Evolutionary conservation across 1,139 yeast genomes (phyloP).

Genomic region (Torulaspora globosa): DNA sequence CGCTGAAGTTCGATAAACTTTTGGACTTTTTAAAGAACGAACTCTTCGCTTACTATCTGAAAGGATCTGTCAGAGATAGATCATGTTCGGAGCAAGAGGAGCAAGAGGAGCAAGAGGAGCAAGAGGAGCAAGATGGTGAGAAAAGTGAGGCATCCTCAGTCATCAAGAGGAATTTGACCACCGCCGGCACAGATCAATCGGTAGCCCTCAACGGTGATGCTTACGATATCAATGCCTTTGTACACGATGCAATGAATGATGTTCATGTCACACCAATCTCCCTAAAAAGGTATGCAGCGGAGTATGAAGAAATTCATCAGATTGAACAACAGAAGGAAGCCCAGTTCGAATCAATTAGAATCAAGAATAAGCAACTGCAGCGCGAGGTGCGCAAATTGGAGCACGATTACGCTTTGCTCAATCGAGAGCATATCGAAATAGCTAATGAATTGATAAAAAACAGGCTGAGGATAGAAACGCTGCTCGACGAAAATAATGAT

Average conservation of each 20-base stretch:
- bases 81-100: constrained; percentile 8
- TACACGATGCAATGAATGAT: constrained; percentile 65
- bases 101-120: constrained; percentile 8
- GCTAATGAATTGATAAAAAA: constrained; percentile 70
- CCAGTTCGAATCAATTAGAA: constrained; percentile 62
- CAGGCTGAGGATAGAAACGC: constrained; percentile 58
- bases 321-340: constrained; percentile 63
- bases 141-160: constrained; percentile 17
- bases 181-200: constrained; percentile 11
- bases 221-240: constrained; percentile 68
- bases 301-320: constrained; percentile 68
- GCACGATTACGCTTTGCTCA: constrained; percentile 60
- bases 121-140: constrained; percentile 11
- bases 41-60: constrained; percentile 58
- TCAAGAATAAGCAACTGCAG: constrained; percentile 67
- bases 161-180: constrained; percentile 14
- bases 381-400: constrained; percentile 74
- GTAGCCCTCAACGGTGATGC: constrained; percentile 22
- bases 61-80: constrained; percentile 38
- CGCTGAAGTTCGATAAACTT: constrained; percentile 68
- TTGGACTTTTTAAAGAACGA: constrained; percentile 73
- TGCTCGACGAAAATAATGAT: constrained; percentile 60
- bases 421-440: constrained; percentile 74
- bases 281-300: constrained; percentile 63
- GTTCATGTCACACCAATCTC: constrained; percentile 69